Base-by-base conservation (phyloP, 345 rosid species). In the Brassica juncea region DNA sequence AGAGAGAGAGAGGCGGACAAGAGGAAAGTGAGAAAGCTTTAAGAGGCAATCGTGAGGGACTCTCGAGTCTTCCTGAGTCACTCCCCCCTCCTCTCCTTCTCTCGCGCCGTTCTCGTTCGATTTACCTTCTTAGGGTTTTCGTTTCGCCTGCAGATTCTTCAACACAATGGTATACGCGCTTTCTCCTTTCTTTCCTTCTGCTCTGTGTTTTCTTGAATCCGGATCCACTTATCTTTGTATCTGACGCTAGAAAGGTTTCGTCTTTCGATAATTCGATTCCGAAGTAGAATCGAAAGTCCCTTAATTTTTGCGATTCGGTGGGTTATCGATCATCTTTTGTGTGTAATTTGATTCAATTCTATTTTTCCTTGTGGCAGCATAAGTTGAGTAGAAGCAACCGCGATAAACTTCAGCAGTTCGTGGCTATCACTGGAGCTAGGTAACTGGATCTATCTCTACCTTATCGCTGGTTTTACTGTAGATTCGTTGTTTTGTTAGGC, bases 341-440 rank as follows among this genome's bases (percentile, higher is more conserved):
- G 35, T 1, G 5, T 39, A 3, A 12, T 66, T 28, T 69, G 5
- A 27, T 21, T 32, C 28, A 31, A 27, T 63, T 31, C 66, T 64
- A 30, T 81, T 77, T 14, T 15, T 49, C 21, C 1, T 28, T 70
- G 25, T 44, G 6, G 54, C 86, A 91, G 98, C 88, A 94, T 84
- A 94, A 94, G 85, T 72, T 92, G 83, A 87, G 83, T 58, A 91
- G 97, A 86, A 87, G 88, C 73, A 84, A 91, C 84, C 97, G 98
- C 2, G 98, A 94, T 77, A 94, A 92, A 78, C 83, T 94, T 78
- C 97, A 89, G 84, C 98, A 94, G 88, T 92, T 94, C 84, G 84
- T 91, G 78, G 79, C 86, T 2, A 91, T 94, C 66, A 94, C 98
- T 6, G 98, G 97, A 73, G 88, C 94, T 66, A 91, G 94, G 98